These are phyloP conservation scores for Cercospora berteroae DNA, from an alignment of 2,329 filamentous ascomycete genomes.

Conservation along the genomic window DNA sequence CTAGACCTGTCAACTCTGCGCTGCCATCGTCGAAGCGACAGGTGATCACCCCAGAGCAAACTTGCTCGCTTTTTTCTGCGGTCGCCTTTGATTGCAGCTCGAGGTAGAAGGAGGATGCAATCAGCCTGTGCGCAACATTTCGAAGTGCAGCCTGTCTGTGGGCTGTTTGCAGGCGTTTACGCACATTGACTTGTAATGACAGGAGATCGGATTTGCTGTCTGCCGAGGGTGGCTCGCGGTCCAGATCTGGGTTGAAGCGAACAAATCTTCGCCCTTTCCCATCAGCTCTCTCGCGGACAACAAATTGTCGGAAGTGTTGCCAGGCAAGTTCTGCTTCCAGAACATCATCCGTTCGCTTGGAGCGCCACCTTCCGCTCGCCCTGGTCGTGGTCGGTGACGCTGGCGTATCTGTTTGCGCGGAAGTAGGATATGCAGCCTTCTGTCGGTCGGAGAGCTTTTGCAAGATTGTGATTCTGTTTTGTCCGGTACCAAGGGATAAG, in stretches of 20 bases:
- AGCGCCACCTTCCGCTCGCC: slow-evolving; percentile 24
- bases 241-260: slow-evolving; percentile 39
- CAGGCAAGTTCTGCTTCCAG: slow-evolving; percentile 40
- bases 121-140: slow-evolving; percentile 37
- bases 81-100: slow-evolving; percentile 37
- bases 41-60: slow-evolving; percentile 34
- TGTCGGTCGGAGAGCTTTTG: slow-evolving; percentile 33
- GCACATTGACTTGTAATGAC: slow-evolving; percentile 36
- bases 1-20: slow-evolving; percentile 35
- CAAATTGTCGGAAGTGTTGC: slow-evolving; percentile 36
- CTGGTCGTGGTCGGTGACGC: slow-evolving; percentile 14
- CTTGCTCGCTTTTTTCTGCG: slow-evolving; percentile 34
- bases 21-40: slow-evolving; percentile 40
- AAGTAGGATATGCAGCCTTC: slow-evolving; percentile 14
- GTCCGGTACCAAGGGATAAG: slow-evolving; percentile 38
- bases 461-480: slow-evolving; percentile 34
- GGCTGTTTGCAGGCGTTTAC: slow-evolving; percentile 31
- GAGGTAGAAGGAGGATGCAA: slow-evolving; percentile 42
- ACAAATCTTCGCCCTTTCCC: slow-evolving; percentile 35
- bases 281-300: slow-evolving; percentile 29
- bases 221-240: slow-evolving; percentile 34
- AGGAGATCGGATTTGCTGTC: slow-evolving; percentile 40
- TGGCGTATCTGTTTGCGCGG: slow-evolving; percentile 5
- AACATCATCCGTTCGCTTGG: slow-evolving; percentile 35
- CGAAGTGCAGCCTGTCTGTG: slow-evolving; percentile 34